Conservation (phyloP, 2,329 filamentous ascomycete species). For the Pochonia chlamydosporia region DNA sequence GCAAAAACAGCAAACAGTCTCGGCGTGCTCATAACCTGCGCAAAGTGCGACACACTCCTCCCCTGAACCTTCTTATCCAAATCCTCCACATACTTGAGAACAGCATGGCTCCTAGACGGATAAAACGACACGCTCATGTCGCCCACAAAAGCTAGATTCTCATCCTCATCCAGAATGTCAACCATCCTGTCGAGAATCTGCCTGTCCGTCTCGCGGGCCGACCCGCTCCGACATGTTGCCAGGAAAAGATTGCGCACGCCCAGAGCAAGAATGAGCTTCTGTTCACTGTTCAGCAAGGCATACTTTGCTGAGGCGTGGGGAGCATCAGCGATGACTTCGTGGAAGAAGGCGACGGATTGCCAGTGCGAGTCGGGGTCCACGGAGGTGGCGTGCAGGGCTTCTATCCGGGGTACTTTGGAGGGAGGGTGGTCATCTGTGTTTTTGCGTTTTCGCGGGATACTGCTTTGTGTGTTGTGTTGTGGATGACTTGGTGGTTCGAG, state of each 20-base stretch:
- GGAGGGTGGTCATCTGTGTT: neutral
- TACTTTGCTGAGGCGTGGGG: neutral
- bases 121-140: conserved; percentile 7
- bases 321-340: conserved; percentile 5
- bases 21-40: conserved; percentile 6
- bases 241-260: conserved; percentile 9
- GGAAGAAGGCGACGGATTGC: conserved; percentile 7
- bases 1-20: conserved; percentile 11
- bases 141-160: neutral
- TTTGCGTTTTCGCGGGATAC: neutral
- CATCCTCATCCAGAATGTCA: conserved; percentile 1
- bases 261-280: conserved; percentile 9
- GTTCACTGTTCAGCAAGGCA: neutral
- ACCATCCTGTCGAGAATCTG: conserved; percentile 6
- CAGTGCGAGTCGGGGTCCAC: neutral
- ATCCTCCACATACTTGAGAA: conserved; percentile 5
- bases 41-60: conserved; percentile 4
- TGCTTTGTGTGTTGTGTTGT: neutral
- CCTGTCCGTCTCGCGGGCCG: conserved; percentile 5
- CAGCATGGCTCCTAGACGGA: neutral
- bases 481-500: conserved; percentile 5
- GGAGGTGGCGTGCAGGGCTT: neutral
- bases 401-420: neutral
- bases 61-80: conserved; percentile 4
- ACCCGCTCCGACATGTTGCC: neutral